A percentile compares a stretch with the other conserved stretches of the same genome.
These are phyloP conservation scores for Mycena maculata DNA, from an alignment of 768 basidiomycete species.

Conservation along the genomic window DNA sequence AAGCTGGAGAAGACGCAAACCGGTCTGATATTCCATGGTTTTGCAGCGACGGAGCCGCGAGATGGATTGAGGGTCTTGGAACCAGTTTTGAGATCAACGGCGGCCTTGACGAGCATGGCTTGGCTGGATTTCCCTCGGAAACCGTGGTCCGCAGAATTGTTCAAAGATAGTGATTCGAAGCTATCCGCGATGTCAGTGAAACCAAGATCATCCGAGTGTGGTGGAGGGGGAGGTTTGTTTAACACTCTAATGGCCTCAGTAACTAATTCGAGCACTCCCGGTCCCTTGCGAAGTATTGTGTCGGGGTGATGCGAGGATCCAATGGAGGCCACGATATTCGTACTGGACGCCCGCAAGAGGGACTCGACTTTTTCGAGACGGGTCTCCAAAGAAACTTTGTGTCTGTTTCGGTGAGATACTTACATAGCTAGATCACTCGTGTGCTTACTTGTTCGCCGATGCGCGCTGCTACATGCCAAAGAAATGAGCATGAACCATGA, in stretches of 20 bases:
- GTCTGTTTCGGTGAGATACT: constrained; percentile 8
- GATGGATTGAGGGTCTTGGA: background rate
- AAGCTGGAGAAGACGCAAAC: background rate
- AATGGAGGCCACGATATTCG: too few relatives aligned
- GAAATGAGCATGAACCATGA: too few relatives aligned
- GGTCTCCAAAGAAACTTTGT: constrained; percentile 3
- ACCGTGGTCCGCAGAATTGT: constrained; percentile 32
- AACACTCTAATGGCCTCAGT: constrained; percentile 4
- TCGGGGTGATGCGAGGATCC: too few relatives aligned
- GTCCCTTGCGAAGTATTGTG: too few relatives aligned
- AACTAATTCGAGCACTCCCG: constrained; percentile 9
- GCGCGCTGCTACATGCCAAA: too few relatives aligned
- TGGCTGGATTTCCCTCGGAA: constrained; percentile 72
- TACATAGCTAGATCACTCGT: background rate
- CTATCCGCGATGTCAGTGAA: constrained; percentile 14
- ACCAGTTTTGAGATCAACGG: constrained; percentile 69
- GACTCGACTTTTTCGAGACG: constrained; percentile 20
- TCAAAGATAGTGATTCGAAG: constrained; percentile 3
- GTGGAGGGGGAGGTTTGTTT: constrained; percentile 10
- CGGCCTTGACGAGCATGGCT: constrained; percentile 65
- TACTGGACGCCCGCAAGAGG: background rate
- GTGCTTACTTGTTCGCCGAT: background rate
- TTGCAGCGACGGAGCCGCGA: constrained; percentile 50
- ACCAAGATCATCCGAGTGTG: constrained; percentile 17
- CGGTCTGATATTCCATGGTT: constrained; percentile 11